These are phyloP conservation scores for Quillaja saponaria DNA, from an alignment of 306 rosid species.

Conservation along the genomic window DNA sequence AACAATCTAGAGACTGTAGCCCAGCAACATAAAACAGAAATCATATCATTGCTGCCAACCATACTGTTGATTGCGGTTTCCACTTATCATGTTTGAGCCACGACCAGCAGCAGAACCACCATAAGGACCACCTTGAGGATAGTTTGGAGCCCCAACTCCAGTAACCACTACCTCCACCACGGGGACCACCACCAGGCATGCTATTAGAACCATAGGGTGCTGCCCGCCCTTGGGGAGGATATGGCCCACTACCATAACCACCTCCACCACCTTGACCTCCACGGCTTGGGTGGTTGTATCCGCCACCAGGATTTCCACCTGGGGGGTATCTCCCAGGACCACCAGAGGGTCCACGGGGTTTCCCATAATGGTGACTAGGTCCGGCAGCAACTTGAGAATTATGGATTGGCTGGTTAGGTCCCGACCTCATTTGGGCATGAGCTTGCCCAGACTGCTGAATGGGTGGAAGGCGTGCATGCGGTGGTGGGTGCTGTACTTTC, in stretches of 20 bases:
- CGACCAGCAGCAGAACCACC: conserved; percentile 54
- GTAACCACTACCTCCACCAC: conserved; percentile 57
- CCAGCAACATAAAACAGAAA: neutral
- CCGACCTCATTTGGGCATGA: conserved; percentile 42
- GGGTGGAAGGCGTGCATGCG: conserved; percentile 52
- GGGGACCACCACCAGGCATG: conserved; percentile 61
- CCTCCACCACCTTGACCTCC: conserved; percentile 52
- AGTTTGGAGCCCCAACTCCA: conserved; percentile 56
- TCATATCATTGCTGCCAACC: conserved; percentile 48
- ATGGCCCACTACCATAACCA: conserved; percentile 49
- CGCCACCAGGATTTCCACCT: conserved; percentile 50
- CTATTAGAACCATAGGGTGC: conserved; percentile 58
- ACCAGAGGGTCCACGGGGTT: conserved; percentile 48
- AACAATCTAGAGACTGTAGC: neutral
- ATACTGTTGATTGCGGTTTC: conserved; percentile 56
- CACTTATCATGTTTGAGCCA: conserved; percentile 48
- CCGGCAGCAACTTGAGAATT: conserved; percentile 49
- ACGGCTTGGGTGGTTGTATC: conserved; percentile 45
- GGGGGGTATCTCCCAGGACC: conserved; percentile 58
- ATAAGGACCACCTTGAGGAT: conserved; percentile 53
- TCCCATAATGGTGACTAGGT: conserved; percentile 58
- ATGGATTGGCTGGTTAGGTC: conserved; percentile 47
- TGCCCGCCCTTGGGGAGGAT: conserved; percentile 70
- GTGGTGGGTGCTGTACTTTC: conserved; percentile 56
- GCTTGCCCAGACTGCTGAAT: conserved; percentile 51